phyloP scores from a whole-genome alignment of 352 stramenopile species.

The Pythium graminicola region DNA sequence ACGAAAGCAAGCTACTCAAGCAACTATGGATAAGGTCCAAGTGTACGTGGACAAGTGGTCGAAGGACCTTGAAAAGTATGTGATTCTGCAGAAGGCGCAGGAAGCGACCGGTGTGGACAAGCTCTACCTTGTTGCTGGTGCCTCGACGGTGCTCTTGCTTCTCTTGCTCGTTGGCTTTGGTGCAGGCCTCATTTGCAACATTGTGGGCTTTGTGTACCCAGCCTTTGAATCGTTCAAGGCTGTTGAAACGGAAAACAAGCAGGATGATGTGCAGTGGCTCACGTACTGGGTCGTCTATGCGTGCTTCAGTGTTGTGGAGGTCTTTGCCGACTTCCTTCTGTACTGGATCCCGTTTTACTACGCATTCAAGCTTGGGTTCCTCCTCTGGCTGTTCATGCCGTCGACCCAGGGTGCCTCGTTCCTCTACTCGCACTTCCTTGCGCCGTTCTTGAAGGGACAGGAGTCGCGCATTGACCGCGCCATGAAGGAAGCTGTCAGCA shows the following conservation, averaged over 20 bases:
- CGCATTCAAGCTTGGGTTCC: slow-evolving; percentile 96
- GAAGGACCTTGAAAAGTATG: slow-evolving; percentile 80
- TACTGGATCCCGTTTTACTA: slow-evolving; percentile 99
- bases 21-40: slow-evolving; percentile 73
- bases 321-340: slow-evolving; percentile 94
- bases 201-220: slow-evolving; percentile 80
- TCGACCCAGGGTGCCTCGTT: slow-evolving; percentile 93
- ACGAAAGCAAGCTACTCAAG: slow-evolving; percentile 8
- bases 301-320: slow-evolving; percentile 96
- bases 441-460: slow-evolving; percentile 77
- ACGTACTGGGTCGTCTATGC: slow-evolving; percentile 98
- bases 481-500: slow-evolving; percentile 79
- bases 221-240: slow-evolving; percentile 83
- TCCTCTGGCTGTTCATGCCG: slow-evolving; percentile 97
- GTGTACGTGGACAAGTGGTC: slow-evolving; percentile 83
- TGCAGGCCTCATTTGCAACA: slow-evolving; percentile 76
- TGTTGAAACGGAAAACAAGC: slow-evolving; percentile 68
- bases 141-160: slow-evolving; percentile 56
- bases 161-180: slow-evolving; percentile 82
- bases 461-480: slow-evolving; percentile 78
- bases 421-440: slow-evolving; percentile 93
- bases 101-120: slow-evolving; percentile 84
- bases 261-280: slow-evolving; percentile 87
- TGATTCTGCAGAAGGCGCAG: slow-evolving; percentile 69
- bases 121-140: slow-evolving; percentile 74